Base-by-base conservation (phyloP, 495 filamentous ascomycete genomes). In the Trichocladium antarcticum region DNA sequence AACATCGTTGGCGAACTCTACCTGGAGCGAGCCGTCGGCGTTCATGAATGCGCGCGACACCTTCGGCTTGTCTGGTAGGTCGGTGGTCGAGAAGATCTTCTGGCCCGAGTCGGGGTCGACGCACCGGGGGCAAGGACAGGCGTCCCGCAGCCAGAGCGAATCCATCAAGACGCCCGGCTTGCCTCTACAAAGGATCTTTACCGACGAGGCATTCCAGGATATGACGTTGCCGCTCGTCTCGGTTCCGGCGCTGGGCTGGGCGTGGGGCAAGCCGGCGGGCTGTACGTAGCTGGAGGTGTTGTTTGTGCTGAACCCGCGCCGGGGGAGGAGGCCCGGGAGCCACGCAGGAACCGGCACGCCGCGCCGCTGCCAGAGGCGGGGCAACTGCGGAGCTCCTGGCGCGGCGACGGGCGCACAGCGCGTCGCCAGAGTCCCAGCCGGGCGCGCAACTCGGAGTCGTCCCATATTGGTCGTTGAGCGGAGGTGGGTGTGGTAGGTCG, bases 81-180 rank as follows among this genome's bases (percentile, higher is more conserved):
- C 83, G 37, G 70, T 68, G 0, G 83, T 84, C 20, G 82, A 73
- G 65, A 90, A 89, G 27, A 74, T 78, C 64, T 90, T 89, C 59
- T 97, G 90, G 46, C 79, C 83, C 0, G 87, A 89, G 45, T 83
- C 76, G 1, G 76, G 75, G 63, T 95, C 80, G 35, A 90, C 74
- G 64, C 90, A 95, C 3, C 19, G 53, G 3, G 72, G 59, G 56
- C 90, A 95, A 32, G 69, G 56, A 62, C 90, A 97, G 34, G 75
- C 57, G 59, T 97, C 89, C 27, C 89, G 83, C 15, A 95, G 75
- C 61, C 79, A 83, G 39, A 78, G 45, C 28, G 32, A 19, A 10
- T 32, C 31, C 9, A 32, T 10, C 7, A 28, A 6, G 32, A 22
- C 17, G 27, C 20, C 11, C 14, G 20, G 0, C 29, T 16, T 22